Evolutionary conservation across 306 rosid genomes (phyloP).

Genomic region (Dalbergia cochinchinensis): DNA sequence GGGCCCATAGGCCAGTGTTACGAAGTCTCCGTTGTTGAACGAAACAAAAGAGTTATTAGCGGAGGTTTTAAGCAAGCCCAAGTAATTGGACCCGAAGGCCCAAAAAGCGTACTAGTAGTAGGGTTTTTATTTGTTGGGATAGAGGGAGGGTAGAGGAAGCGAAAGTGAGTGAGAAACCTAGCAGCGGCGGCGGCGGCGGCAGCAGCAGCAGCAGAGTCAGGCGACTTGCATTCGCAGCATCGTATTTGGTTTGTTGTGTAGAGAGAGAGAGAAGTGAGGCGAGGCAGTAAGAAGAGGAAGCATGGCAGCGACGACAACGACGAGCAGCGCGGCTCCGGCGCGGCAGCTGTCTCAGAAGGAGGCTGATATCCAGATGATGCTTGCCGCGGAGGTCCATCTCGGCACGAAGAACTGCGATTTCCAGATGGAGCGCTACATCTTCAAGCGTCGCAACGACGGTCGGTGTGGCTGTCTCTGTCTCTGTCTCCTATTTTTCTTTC

Average conservation of each 20-base stretch:
- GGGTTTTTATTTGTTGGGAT: not conserved
- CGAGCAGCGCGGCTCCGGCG: conserved; percentile 54
- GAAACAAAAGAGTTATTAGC: not conserved
- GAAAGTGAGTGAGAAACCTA: not conserved
- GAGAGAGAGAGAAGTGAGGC: too few relatives aligned
- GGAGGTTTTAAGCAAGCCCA: not conserved
- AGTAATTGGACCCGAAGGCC: not conserved
- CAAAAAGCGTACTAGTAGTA: not conserved
- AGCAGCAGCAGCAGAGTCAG: too few relatives aligned
- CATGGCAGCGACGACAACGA: conserved; percentile 58
- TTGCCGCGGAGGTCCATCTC: conserved; percentile 86
- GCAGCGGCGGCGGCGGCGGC: not conserved
- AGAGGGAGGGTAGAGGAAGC: not conserved
- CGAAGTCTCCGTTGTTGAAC: too few relatives aligned
- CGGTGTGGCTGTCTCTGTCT: not conserved
- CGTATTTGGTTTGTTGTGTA: not conserved
- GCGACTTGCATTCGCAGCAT: too few relatives aligned
- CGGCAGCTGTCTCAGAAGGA: conserved; percentile 85
- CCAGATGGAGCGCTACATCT: conserved; percentile 92
- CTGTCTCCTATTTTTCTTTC: not conserved
- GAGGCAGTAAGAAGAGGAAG: not conserved
- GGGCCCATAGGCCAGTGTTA: too few relatives aligned
- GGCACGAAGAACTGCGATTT: conserved; percentile 89
- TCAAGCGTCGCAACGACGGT: conserved; percentile 95
- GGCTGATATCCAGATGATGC: conserved; percentile 85